phyloP scores from a whole-genome alignment of 805 yeast genomes.

The Torulaspora gathmanii region DNA sequence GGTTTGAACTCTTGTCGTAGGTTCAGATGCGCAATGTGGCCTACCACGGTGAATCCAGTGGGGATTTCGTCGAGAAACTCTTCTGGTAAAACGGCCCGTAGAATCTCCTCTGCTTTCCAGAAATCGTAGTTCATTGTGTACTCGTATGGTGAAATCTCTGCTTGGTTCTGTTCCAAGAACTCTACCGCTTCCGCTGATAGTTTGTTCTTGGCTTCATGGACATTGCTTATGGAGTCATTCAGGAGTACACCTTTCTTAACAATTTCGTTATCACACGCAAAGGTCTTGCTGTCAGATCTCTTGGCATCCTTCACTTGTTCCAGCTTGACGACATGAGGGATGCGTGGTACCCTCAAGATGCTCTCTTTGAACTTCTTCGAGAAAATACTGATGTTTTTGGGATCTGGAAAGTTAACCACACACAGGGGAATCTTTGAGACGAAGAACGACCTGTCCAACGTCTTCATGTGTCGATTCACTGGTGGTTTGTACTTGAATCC shows the following conservation, averaged over 20 bases:
- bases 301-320: slow-evolving; percentile 17
- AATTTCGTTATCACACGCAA: slow-evolving; percentile 31
- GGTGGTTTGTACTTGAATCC: slow-evolving; percentile 53
- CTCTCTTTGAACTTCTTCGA: slow-evolving; percentile 55
- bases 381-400: slow-evolving; percentile 55
- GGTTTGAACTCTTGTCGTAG: slow-evolving; percentile 80
- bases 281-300: slow-evolving; percentile 16
- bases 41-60: slow-evolving; percentile 86
- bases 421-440: slow-evolving; percentile 51
- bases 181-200: slow-evolving; percentile 43
- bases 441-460: slow-evolving; percentile 65
- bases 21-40: slow-evolving; percentile 93
- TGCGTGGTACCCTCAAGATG: slow-evolving; percentile 62
- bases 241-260: slow-evolving; percentile 47
- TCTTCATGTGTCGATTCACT: slow-evolving; percentile 56
- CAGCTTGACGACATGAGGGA: slow-evolving; percentile 60
- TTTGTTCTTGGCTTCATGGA: slow-evolving; percentile 37
- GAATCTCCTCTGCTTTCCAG: slow-evolving; percentile 88
- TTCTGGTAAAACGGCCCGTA: slow-evolving; percentile 72
- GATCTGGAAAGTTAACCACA: slow-evolving; percentile 67
- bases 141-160: slow-evolving; percentile 48
- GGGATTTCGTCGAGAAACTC: slow-evolving; percentile 66
- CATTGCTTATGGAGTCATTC: slow-evolving; percentile 44
- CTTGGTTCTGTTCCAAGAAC: slow-evolving; percentile 45
- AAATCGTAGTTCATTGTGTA: slow-evolving; percentile 63